These are phyloP conservation scores for Vanrija sp. DNA, from an alignment of 1,284 basidiomycete genomes.

Conservation along the genomic window DNA sequence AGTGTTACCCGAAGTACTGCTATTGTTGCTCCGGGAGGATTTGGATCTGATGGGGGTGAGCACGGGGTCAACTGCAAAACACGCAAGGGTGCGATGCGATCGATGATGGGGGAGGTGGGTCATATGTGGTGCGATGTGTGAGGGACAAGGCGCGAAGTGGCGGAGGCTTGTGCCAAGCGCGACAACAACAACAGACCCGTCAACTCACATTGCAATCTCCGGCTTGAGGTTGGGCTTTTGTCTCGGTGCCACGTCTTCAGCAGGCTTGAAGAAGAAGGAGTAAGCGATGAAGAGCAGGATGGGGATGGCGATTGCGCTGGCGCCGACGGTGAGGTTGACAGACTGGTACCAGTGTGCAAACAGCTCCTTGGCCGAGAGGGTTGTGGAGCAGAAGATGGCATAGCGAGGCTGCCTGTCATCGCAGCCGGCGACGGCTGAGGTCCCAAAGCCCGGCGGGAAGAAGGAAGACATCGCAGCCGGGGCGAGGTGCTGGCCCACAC, in stretches of 20 bases:
- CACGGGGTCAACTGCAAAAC: no score
- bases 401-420: not conserved
- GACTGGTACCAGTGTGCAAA: slow-evolving; percentile 5
- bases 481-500: no score
- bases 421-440: not conserved
- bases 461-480: slow-evolving; percentile 4
- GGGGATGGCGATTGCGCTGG: not conserved
- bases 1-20: not conserved
- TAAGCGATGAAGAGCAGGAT: not conserved
- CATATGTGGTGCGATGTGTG: not conserved
- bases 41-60: not conserved
- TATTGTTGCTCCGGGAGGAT: not conserved
- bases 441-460: slow-evolving; percentile 9
- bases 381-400: slow-evolving; percentile 5
- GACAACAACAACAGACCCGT: no score
- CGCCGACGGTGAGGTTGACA: not conserved
- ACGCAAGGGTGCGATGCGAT: no score
- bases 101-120: not conserved
- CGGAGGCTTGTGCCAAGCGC: no score
- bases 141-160: no score
- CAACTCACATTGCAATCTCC: not conserved
- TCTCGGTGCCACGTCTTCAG: not conserved
- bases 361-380: slow-evolving; percentile 1
- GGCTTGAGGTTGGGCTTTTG: not conserved
- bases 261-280: not conserved